Evolutionary conservation across 2,329 filamentous ascomycete species (phyloP).

Genomic region (Lachnellula subtilissima): DNA sequence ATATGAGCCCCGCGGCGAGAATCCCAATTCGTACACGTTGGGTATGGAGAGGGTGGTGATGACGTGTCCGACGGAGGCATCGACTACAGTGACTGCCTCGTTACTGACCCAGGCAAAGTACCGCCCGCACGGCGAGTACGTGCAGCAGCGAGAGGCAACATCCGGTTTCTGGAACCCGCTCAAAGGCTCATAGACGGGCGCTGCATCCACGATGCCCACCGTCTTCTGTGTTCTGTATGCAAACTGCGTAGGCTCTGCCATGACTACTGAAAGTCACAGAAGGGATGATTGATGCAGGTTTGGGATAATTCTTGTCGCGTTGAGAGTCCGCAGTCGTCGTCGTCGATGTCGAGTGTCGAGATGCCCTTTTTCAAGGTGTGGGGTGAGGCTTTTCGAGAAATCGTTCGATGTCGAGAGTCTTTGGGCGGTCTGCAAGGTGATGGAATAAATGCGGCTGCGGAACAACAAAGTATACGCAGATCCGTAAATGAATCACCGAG

Average conservation of each 20-base stretch:
- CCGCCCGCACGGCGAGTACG: conserved; percentile 91
- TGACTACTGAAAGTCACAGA: conserved; percentile 84
- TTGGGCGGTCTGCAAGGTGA: conserved; percentile 5
- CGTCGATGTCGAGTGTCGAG: conserved; percentile 7
- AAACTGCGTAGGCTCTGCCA: conserved; percentile 91
- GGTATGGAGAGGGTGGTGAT: conserved; percentile 70
- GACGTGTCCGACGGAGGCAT: conserved; percentile 70
- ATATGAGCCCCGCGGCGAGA: conserved; percentile 88
- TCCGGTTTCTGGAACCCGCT: conserved; percentile 81
- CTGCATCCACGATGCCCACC: conserved; percentile 89
- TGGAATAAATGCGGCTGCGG: conserved; percentile 9
- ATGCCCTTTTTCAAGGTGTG: conserved; percentile 10
- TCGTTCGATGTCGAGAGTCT: background rate
- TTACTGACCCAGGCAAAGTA: conserved; percentile 90
- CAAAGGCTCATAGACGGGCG: conserved; percentile 79
- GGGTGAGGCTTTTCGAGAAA: conserved; percentile 3
- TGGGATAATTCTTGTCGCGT: conserved; percentile 22
- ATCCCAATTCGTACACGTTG: conserved; percentile 90
- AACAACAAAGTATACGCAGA: conserved; percentile 9
- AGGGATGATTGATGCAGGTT: conserved; percentile 21
- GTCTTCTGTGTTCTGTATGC: conserved; percentile 95
- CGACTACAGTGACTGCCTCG: conserved; percentile 79
- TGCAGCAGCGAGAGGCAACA: conserved; percentile 90
- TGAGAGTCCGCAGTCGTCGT: conserved; percentile 1
- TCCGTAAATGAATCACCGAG: conserved; percentile 8